Evolutionary conservation across 768 basidiomycete species (phyloP), one percentile per base, ranked within the genome.

Genomic region (Termitomyces sp.): DNA sequence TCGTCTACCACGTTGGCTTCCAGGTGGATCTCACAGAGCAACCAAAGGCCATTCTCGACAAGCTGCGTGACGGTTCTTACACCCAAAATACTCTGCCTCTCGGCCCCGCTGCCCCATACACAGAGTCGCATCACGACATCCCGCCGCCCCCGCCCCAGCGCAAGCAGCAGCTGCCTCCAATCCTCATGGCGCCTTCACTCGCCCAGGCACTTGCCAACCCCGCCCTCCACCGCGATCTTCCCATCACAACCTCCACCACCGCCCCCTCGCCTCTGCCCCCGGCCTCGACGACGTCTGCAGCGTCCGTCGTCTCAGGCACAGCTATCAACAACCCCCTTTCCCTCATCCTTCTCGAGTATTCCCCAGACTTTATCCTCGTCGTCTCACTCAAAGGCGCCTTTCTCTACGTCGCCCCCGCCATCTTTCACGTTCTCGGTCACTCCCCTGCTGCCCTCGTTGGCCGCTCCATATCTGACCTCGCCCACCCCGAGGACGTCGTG

Each of bases 21-120:
- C 94, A 99, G 72, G 90, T 97, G 55, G 93, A 98, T 71, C 77
- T 99, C 50, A 85, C 86, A 18, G 85, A 88, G 65, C 93, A 95
- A 73, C 94, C 93, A 2, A 85, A 85, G 62, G 83, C 83, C 2
- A 94, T 97, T 59, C 73, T 94, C 54, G 81, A 88, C 62, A 91
- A 87, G 68, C 78, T 94, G 54, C 73, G 80, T 20, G 86, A 91
- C 63, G 94, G 94, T 18, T 84, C 81, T 34, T 93, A 93, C 71
- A 72, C 85, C 85, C 87, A 69, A 71, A 69, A 28, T 37, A 63
- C 33, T 63, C 55, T 45, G n/a, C 51, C 51, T 10, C 51, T 20
- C 51, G 52, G 33, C 28, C 39, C 37, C 2, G 31, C 59, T 47
- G 20, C 52, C 22, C 49, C 46, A 16, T n/a, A n/a, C n/a, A n/a